These are phyloP conservation scores for Acanthamoeba triangularis DNA, from an alignment of 208 protist genomes.

Conservation along the genomic window DNA sequence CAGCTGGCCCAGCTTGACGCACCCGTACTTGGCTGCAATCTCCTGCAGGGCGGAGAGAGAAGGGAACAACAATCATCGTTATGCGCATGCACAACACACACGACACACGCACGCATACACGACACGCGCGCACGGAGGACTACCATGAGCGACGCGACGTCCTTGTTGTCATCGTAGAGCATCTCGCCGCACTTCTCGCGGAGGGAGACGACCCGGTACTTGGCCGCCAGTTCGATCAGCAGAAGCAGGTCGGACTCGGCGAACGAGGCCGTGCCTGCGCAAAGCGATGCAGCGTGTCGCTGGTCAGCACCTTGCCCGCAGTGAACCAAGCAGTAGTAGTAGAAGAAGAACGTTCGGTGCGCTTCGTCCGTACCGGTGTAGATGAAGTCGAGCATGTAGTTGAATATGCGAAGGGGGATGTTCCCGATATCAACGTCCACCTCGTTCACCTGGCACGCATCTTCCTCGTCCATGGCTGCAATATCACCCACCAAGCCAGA, in stretches of 20 bases:
- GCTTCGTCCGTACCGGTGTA: neutral
- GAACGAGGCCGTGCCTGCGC: neutral
- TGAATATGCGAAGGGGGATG: neutral
- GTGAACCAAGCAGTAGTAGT: neutral
- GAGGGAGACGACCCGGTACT: neutral
- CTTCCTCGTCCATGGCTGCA: neutral
- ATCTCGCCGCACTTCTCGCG: slow-evolving; percentile 27
- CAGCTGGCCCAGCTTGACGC: neutral
- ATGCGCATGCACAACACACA: too few relatives aligned
- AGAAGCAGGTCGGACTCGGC: neutral
- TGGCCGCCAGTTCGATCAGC: neutral
- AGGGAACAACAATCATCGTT: too few relatives aligned
- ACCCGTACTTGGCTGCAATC: neutral
- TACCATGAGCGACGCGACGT: slow-evolving; percentile 18
- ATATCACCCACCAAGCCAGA: too few relatives aligned
- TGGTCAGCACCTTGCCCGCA: too few relatives aligned
- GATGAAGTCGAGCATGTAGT: neutral
- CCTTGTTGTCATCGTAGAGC: neutral
- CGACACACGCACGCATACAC: neutral
- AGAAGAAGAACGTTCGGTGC: neutral
- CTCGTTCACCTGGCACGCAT: neutral
- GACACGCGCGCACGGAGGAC: neutral
- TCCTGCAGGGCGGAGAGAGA: neutral
- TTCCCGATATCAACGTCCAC: neutral
- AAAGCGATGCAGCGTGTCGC: neutral